Evolutionary conservation across 768 basidiomycete genomes (phyloP), one percentile per base, ranked within the genome.

Genomic region (Ramaria sp.): DNA sequence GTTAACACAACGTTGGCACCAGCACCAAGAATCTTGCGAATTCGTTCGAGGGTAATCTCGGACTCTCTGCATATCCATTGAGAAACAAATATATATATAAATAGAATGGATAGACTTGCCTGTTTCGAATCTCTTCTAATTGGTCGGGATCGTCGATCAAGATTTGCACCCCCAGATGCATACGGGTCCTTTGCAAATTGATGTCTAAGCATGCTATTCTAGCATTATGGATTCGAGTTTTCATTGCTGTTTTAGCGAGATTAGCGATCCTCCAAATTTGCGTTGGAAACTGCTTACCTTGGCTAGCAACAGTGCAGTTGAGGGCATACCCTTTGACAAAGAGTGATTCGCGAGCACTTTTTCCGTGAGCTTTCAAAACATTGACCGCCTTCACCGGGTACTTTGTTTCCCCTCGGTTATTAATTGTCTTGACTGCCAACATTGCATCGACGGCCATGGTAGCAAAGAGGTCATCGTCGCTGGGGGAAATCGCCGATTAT

Each of bases 381-480:
- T 99, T 99, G 59, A 99, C 96, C 4, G 96, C 96, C 70, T 99
- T 98, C 58, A 99, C 96, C 5, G 96, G 96, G 70, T 98, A 99
- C 69, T 97, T 98, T 65, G 88, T 85, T 66, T 99, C 96, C 28
- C 96, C 96, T 50, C 92, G 81, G 59, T 83, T 71, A 67, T 98
- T 98, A 63, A 90, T 82, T 5, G 92, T 93, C 73, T 85, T 93
- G 53, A 99, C 96, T 3, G 96, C 87, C 44, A 93, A 79, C 92
- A 99, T 98, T 27, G 96, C 96, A 61, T 98, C 94, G 13, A 99
- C 96, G 49, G 95, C 93, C 84, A 99, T 89, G 44, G 96, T 95
- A 10, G 95, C 94, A 67, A 98, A 99, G 51, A 98, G 75, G 66
- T 96, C 94, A 62, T 95, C 94, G 66, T 99, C 96, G 55, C 96